Evolutionary conservation across 2,329 filamentous ascomycete genomes (phyloP), one percentile per base, ranked within the genome.

Genomic region (Alternaria sp.): DNA sequence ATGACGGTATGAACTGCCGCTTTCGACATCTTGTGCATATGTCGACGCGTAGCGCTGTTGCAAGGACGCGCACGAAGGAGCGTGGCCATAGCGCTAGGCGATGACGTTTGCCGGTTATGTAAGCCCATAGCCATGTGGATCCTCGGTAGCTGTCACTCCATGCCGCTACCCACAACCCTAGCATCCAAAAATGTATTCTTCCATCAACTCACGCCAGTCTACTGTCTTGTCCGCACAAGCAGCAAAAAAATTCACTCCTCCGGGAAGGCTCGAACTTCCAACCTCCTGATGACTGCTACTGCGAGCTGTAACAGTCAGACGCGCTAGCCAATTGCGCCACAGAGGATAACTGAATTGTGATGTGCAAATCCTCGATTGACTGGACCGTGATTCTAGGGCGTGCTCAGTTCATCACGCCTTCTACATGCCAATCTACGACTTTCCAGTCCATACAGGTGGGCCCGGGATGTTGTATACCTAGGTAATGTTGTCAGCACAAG

Each of bases 261-360:
- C 73, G 73, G 69, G 64, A 73, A 73, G 73, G 73, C 72, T 75
- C 70, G 73, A 75, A 75, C 72, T 73, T 74, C 66, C 69, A 75
- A 74, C 73, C 72, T 75, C 72, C 69, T 70, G 73, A 75, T 74
- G 49, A 53, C 49, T 53, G 60, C 65, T 55, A 67, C 60, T 47
- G 20, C 46, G 28, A 46, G 54, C 61, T 57, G 63, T 87, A 87
- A 87, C 85, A 87, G 85, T 87, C 85, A 84, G 82, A 87, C 85
- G 85, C 85, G 85, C 85, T 87, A 87, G 84, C 85, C 85, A 86
- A 81, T 81, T 81, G 79, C 79, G 79, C 78, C 79, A 81, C 75
- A 77, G 78, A 79, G 78, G 78, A 80, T 74, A 41, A n/a, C 3
- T 41, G 49, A 53, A 53, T 37, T 53, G 21, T 25, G 49, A 53